Evolutionary conservation across 495 filamentous ascomycete genomes (phyloP), one percentile per base, ranked within the genome.

Genomic region (Extremus antarcticus): DNA sequence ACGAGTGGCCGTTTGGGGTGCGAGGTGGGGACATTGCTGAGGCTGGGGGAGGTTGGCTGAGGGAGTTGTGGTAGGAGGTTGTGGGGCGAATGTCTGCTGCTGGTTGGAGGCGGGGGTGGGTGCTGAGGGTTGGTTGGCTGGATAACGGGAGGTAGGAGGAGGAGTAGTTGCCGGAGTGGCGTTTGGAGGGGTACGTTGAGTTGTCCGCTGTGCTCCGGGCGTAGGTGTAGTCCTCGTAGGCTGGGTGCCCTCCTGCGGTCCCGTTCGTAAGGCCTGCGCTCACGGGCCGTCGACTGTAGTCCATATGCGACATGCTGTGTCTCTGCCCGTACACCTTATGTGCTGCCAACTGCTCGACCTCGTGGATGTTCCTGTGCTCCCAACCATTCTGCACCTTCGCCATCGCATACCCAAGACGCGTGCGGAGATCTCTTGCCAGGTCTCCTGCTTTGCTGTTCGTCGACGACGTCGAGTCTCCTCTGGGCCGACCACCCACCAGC

Each of bases 301-400:
- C 58, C 1, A 53, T 3, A 29, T 57, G 50, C 1, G 54, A 56
- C 58, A 61, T 61, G 50, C 58, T 57, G 43, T 61, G 50, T 22
- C 58, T n/a, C n/a, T 73, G 70, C 1, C 82, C 78, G 20, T 48
- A 20, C 25, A 67, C 73, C 39, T 73, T 76, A 53, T 83, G 80
- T 2, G 83, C 81, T 20, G 84, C 75, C 22, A 84, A 71, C 15
- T 79, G 73, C 63, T 90, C 83, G n/a, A 86, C 73, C 56, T 90
- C 81, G 46, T 81, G 78, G 51, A 86, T 75, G 24, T 75, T 77
- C 56, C 79, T 80, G 13, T 78, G 76, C 70, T 91, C 82, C 77
- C 87, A 88, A 49, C 85, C 87, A 66, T 92, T 82, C 69, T 91
- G 84, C 39, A 96, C 83, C 66, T 94, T 94, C 61, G 90, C 78